phyloP scores from a whole-genome alignment of 805 yeast genomes.

The Kluyveromyces nonfermentans region DNA sequence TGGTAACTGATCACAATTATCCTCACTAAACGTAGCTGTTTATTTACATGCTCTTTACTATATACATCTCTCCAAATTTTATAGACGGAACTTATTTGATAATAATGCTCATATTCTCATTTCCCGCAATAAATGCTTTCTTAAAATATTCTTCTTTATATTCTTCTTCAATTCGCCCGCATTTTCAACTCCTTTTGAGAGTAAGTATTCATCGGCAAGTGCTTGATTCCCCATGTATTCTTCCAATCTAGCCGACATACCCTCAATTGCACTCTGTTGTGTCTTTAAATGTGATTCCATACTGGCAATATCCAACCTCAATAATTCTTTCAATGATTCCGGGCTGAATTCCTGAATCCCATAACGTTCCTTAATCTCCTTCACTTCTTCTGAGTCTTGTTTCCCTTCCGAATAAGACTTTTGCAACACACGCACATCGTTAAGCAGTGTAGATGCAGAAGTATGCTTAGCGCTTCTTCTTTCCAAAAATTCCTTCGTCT shows the following conservation, averaged over 20 bases:
- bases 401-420: constrained; percentile 21
- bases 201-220: constrained; percentile 25
- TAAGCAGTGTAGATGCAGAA: constrained; percentile 21
- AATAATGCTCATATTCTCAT: constrained; percentile 8
- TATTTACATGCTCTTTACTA: not conserved
- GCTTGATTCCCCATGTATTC: constrained; percentile 30
- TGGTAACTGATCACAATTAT: constrained; percentile 5
- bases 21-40: not conserved
- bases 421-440: constrained; percentile 22
- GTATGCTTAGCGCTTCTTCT: constrained; percentile 34
- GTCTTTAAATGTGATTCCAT: constrained; percentile 22
- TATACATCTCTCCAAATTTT: not conserved
- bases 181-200: constrained; percentile 30
- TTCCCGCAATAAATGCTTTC: constrained; percentile 43
- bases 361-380: constrained; percentile 35
- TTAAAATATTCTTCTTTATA: constrained; percentile 61
- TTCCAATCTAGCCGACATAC: constrained; percentile 30
- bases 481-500: constrained; percentile 44
- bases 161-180: constrained; percentile 37
- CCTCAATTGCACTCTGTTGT: constrained; percentile 27
- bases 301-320: constrained; percentile 32
- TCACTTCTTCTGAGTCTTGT: constrained; percentile 32
- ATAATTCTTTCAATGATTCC: constrained; percentile 27
- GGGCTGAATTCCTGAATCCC: constrained; percentile 41
- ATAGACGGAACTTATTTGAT: not conserved